Conservation (phyloP, 257 asterid species). For the Agastache rugosa region DNA sequence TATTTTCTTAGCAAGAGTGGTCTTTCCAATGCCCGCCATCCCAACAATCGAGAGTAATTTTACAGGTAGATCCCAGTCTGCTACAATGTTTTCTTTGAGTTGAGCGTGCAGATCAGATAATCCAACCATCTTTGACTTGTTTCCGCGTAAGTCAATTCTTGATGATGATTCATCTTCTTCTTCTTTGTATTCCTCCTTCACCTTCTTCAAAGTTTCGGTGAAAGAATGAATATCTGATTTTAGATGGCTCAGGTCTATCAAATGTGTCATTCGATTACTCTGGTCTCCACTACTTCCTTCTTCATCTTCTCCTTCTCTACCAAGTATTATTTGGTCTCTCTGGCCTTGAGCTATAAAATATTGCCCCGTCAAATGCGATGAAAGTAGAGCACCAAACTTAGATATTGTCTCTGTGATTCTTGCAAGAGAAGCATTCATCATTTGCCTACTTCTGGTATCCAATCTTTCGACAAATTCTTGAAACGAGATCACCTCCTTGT, state of each 20-base stretch:
- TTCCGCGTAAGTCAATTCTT: neutral
- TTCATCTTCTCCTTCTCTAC: neutral
- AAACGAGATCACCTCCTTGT: constrained; percentile 7
- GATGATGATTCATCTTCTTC: neutral
- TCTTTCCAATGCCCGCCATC: constrained; percentile 13
- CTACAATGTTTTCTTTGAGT: neutral
- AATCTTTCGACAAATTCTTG: neutral
- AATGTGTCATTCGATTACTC: neutral
- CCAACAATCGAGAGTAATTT: neutral
- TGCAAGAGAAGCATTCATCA: constrained; percentile 10
- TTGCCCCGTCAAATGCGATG: neutral
- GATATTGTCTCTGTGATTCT: neutral
- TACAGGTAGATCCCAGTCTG: neutral
- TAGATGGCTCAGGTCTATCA: neutral
- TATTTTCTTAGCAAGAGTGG: neutral
- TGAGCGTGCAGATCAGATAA: neutral
- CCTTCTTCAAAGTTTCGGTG: neutral
- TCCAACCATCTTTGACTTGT: neutral
- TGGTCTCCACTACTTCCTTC: neutral
- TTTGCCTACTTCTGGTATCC: constrained; percentile 20
- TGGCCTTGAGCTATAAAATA: neutral
- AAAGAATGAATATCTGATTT: neutral
- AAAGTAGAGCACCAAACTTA: neutral
- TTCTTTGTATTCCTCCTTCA: neutral
- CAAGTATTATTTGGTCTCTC: too few relatives aligned